phyloP scores from a whole-genome alignment of 495 filamentous ascomycete species.

The Penicillium herquei region DNA sequence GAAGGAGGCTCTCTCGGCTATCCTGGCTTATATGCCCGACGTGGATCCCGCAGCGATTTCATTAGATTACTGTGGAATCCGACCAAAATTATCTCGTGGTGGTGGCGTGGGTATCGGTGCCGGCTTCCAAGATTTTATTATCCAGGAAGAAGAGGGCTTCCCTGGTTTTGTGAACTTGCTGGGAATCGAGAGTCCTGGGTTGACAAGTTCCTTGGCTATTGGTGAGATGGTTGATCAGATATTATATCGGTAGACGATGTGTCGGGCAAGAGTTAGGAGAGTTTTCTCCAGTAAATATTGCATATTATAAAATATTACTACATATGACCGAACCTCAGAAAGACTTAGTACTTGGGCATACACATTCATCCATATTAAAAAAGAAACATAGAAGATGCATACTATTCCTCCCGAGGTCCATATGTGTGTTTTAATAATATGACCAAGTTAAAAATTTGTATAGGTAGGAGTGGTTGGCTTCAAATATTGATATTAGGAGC shows the following conservation, averaged over 20 bases:
- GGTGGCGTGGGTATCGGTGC: conserved; percentile 56
- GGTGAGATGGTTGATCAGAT: conserved; percentile 75
- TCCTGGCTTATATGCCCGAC: conserved; percentile 73
- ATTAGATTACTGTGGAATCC: conserved; percentile 86
- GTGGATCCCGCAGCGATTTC: conserved; percentile 64
- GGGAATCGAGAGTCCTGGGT: conserved; percentile 91
- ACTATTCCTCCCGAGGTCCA: too few species aligned
- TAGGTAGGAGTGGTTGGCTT: too few species aligned
- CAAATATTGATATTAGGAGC: too few species aligned
- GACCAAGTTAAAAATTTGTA: too few species aligned
- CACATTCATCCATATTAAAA: too few species aligned
- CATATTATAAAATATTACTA: too few species aligned
- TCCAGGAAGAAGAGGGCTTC: conserved; percentile 76
- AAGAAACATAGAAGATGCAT: too few species aligned
- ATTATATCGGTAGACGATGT: conserved; percentile 53
- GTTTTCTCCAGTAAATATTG: not conserved
- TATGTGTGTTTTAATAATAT: too few species aligned
- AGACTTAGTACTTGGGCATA: too few species aligned
- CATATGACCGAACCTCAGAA: too few species aligned
- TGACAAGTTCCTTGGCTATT: conserved; percentile 89
- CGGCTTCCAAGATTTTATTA: conserved; percentile 82
- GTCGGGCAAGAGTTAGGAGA: too few species aligned
- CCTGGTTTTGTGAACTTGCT: conserved; percentile 88
- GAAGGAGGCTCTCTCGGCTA: conserved; percentile 66
- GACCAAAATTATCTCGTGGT: conserved; percentile 74